phyloP scores from a whole-genome alignment of 176 grass and related monocot genomes.

The Luzula sylvatica region DNA sequence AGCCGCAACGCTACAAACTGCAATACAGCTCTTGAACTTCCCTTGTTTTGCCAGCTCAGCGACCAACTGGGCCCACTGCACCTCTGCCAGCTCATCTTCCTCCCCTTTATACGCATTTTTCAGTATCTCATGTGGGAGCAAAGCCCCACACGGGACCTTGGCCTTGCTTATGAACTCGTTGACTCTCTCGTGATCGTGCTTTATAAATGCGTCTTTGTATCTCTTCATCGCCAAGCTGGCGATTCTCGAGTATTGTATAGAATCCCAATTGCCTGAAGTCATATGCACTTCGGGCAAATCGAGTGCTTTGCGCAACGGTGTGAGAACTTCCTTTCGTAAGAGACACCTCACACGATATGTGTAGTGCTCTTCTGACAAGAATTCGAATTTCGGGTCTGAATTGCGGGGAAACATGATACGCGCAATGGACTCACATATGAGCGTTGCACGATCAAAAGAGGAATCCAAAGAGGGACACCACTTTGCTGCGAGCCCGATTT shows the following conservation, averaged over 20 bases:
- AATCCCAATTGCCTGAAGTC: slow-evolving; percentile 34
- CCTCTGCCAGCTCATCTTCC: slow-evolving; percentile 27
- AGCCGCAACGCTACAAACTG: slow-evolving; percentile 36
- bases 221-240: slow-evolving; percentile 76
- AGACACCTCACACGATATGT: slow-evolving; percentile 47
- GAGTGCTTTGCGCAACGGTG: slow-evolving; percentile 57
- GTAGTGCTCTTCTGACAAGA: slow-evolving; percentile 41
- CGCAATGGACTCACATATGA: slow-evolving; percentile 72
- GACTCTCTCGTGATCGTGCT: slow-evolving; percentile 55
- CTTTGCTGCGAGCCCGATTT: slow-evolving; percentile 62
- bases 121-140: slow-evolving; percentile 61
- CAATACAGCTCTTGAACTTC: slow-evolving; percentile 49
- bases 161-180: slow-evolving; percentile 46
- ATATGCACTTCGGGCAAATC: slow-evolving; percentile 72
- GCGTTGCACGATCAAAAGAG: slow-evolving; percentile 67
- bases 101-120: slow-evolving; percentile 7
- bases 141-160: slow-evolving; percentile 49
- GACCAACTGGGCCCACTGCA: slow-evolving; percentile 34
- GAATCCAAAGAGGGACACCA: slow-evolving; percentile 81
- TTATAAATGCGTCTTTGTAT: slow-evolving; percentile 52
- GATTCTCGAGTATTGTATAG: slow-evolving; percentile 57
- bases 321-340: slow-evolving; percentile 40
- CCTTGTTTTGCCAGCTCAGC: slow-evolving; percentile 16
- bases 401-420: slow-evolving; percentile 52
- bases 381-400: slow-evolving; percentile 26